Percentiles rank a stretch among this genome's conserved stretches.
Conservation (phyloP, 495 filamentous ascomycete species). For the Xylaria intraflava region DNA sequence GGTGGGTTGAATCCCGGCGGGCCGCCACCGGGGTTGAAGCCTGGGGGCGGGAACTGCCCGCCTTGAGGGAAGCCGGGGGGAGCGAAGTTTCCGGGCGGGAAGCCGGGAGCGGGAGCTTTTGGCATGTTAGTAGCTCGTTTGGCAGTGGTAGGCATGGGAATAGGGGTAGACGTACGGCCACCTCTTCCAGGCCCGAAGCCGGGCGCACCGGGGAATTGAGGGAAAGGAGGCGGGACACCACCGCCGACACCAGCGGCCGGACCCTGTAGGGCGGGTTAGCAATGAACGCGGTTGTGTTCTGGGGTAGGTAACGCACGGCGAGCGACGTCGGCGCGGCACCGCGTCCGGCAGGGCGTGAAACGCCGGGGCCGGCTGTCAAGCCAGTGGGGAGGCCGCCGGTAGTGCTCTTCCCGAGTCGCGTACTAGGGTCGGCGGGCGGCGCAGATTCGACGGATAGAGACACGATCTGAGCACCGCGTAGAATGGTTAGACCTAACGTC, state of each 20-base stretch:
- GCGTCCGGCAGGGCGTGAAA: conserved; percentile 85
- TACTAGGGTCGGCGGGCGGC: conserved; percentile 88
- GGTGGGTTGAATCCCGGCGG: conserved; percentile 64
- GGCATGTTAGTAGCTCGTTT: conserved; percentile 10
- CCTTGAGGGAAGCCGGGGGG: conserved; percentile 44
- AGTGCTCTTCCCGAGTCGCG: conserved; percentile 74
- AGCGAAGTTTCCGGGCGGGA: conserved; percentile 49
- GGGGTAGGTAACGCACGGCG: conserved; percentile 38
- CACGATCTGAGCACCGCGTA: conserved; percentile 88
- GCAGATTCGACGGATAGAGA: conserved; percentile 93
- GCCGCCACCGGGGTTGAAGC: conserved; percentile 52
- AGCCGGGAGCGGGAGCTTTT: conserved; percentile 58
- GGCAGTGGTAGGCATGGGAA: neutral
- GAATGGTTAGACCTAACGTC: conserved; percentile 86
- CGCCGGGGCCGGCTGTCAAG: conserved; percentile 77
- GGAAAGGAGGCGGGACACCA: conserved; percentile 62
- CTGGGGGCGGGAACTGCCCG: conserved; percentile 63
- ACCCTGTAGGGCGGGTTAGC: conserved; percentile 46
- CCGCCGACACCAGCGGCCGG: conserved; percentile 87
- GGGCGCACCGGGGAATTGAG: conserved; percentile 54
- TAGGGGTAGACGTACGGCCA: conserved; percentile 52
- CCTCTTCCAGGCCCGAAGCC: conserved; percentile 69
- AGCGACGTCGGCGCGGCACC: conserved; percentile 76
- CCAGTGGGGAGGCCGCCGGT: conserved; percentile 60
- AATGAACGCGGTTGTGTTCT: conserved; percentile 5